A percentile compares a stretch with the other conserved stretches of the same genome.
Evolutionary conservation across 176 grass and related monocot genomes (phyloP).

Genomic region (Aegilops speltoides): DNA sequence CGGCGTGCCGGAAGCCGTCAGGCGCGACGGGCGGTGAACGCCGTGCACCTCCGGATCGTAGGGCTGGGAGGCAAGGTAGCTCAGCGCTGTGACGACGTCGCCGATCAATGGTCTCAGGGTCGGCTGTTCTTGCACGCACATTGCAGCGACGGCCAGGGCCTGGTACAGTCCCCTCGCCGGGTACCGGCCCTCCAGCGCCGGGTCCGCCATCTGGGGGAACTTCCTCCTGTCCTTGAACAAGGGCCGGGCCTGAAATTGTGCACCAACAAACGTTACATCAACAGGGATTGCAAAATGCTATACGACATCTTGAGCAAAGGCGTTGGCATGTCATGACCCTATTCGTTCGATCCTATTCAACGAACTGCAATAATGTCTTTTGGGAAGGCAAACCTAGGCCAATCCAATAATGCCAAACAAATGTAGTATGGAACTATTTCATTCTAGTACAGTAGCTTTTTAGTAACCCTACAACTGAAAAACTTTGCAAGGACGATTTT

Average conservation of each 20-base stretch:
- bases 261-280: constrained; percentile 8
- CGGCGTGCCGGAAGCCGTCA: constrained; percentile 33
- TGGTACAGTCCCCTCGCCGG: constrained; percentile 70
- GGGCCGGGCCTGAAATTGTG: constrained; percentile 60
- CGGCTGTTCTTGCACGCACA: constrained; percentile 90
- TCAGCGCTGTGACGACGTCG: constrained; percentile 78
- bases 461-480: background rate
- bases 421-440: background rate
- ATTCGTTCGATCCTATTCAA: background rate
- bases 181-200: constrained; percentile 63
- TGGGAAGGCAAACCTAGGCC: background rate
- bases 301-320: background rate
- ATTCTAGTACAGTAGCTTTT: background rate
- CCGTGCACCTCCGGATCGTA: constrained; percentile 44
- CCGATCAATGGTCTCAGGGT: constrained; percentile 75
- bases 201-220: constrained; percentile 78
- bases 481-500: background rate
- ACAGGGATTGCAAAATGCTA: background rate
- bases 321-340: background rate
- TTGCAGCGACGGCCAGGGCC: constrained; percentile 78
- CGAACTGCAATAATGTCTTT: background rate
- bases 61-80: constrained; percentile 69
- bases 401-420: background rate
- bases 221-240: constrained; percentile 92
- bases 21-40: background rate